These are phyloP conservation scores for Cutaneotrichosporon sp. DNA, from an alignment of 1,284 basidiomycete species.

Conservation along the genomic window DNA sequence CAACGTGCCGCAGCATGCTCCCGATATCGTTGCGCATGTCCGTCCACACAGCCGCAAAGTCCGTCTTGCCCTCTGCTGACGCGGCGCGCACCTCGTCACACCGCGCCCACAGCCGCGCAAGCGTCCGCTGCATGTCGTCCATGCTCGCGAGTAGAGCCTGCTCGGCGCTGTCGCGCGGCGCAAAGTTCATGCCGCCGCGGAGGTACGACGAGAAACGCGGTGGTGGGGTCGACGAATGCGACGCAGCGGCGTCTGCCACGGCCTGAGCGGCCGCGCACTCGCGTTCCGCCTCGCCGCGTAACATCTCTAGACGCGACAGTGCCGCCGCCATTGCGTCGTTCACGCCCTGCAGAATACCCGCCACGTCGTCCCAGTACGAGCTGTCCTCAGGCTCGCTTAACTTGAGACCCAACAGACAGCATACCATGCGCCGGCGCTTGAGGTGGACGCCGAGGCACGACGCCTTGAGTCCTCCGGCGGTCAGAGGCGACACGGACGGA, in stretches of 20 bases:
- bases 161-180: constrained; percentile 13
- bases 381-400: constrained; percentile 20
- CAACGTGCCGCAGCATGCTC: constrained; percentile 14
- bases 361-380: constrained; percentile 32
- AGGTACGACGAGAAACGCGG: background rate
- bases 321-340: constrained; percentile 18
- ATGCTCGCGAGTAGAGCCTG: constrained; percentile 9
- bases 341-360: constrained; percentile 18
- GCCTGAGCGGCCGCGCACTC: constrained; percentile 2
- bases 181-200: constrained; percentile 5
- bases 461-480: constrained; percentile 36
- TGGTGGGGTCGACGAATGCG: background rate
- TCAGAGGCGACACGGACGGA: constrained; percentile 33
- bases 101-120: constrained; percentile 14
- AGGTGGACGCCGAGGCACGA: constrained; percentile 37
- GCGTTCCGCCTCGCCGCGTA: constrained; percentile 14
- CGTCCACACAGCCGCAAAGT: constrained; percentile 7
- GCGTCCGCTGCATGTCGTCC: constrained; percentile 17
- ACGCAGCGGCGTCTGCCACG: background rate
- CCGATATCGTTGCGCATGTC: constrained; percentile 19
- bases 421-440: constrained; percentile 35
- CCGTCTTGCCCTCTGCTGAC: background rate
- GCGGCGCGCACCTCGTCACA: constrained; percentile 13
- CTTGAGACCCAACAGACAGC: constrained; percentile 37
- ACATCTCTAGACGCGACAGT: constrained; percentile 17